A percentile compares a stretch with the other conserved stretches of the same genome.
Evolutionary conservation across 345 rosid species (phyloP).

Genomic region (Salix dunnii): DNA sequence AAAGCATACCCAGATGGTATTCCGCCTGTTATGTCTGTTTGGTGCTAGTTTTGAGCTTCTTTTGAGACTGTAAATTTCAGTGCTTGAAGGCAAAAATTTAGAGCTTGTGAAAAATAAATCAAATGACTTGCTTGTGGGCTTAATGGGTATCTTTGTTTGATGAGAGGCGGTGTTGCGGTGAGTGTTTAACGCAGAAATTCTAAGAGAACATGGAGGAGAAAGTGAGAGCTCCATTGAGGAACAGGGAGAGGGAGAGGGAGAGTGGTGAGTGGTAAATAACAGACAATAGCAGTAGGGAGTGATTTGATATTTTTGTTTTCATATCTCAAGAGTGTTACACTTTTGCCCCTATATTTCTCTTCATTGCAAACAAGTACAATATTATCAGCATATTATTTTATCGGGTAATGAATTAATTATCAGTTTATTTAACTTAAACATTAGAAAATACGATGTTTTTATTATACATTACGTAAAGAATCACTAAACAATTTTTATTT

Average conservation of each 20-base stretch:
- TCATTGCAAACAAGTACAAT: too few species aligned
- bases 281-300: neutral
- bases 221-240: constrained; percentile 45
- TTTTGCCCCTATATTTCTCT: neutral
- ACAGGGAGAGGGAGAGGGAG: neutral
- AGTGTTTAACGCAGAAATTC: constrained; percentile 29
- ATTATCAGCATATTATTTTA: too few species aligned
- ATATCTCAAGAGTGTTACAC: neutral
- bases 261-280: constrained; percentile 3
- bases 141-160: constrained; percentile 16
- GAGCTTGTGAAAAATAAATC: constrained; percentile 19
- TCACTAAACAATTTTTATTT: too few species aligned
- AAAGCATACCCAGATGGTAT: constrained; percentile 40
- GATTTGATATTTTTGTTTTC: neutral
- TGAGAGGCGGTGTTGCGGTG: constrained; percentile 18
- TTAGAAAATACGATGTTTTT: too few species aligned
- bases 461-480: too few species aligned
- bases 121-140: constrained; percentile 8
- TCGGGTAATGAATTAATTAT: too few species aligned
- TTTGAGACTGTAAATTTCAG: constrained; percentile 19
- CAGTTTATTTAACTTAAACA: too few species aligned
- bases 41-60: constrained; percentile 22
- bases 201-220: constrained; percentile 26
- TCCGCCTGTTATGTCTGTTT: constrained; percentile 17
- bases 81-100: constrained; percentile 14